phyloP scores from a whole-genome alignment of 345 rosid genomes.

The Schrenkiella parvula region DNA sequence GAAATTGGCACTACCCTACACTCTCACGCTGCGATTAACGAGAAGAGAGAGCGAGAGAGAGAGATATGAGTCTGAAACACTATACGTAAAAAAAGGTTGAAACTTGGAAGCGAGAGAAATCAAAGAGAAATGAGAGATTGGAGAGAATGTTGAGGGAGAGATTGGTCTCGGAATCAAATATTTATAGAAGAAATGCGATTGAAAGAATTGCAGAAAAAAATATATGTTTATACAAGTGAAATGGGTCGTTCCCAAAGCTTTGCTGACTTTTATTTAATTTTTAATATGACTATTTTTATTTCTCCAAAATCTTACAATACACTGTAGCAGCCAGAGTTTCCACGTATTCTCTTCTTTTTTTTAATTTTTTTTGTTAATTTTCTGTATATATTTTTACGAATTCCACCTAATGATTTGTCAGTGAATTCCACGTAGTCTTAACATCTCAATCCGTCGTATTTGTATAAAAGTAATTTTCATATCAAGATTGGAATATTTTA shows the following conservation, averaged over 20 bases:
- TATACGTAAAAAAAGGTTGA: neutral
- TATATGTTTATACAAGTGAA: constrained; percentile 16
- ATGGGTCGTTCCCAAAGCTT: constrained; percentile 24
- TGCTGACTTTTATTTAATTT: no score
- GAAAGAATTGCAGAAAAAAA: neutral
- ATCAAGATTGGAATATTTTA: no score
- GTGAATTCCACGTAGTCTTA: no score
- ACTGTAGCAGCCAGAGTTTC: no score
- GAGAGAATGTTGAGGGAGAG: constrained; percentile 17
- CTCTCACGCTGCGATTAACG: neutral
- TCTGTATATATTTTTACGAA: no score
- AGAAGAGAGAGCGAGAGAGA: neutral
- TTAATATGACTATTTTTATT: no score
- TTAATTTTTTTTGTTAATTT: no score
- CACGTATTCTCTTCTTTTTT: no score
- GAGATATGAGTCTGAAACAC: neutral
- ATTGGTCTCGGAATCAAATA: constrained; percentile 9
- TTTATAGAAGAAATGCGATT: constrained; percentile 20
- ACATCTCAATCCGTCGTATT: no score
- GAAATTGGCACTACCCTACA: neutral
- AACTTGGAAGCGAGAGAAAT: neutral
- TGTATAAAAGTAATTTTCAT: no score
- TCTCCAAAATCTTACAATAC: no score
- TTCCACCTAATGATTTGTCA: no score
- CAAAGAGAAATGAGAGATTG: constrained; percentile 6